Conservation (phyloP, 768 basidiomycete genomes). For the Royoungia palumana region DNA sequence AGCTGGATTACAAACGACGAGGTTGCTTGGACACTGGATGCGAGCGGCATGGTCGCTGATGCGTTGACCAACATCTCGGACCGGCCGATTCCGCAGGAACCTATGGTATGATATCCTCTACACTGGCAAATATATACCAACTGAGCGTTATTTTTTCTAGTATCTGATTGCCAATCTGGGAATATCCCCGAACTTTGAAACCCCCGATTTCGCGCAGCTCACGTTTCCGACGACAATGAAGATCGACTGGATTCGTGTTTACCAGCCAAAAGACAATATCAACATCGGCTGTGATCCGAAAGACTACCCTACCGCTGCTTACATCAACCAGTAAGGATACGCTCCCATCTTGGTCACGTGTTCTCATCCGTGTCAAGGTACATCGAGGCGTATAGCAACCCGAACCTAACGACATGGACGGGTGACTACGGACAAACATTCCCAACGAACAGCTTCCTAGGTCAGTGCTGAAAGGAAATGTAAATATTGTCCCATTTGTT, state of each 20-base stretch:
- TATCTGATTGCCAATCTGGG: slow-evolving; percentile 85
- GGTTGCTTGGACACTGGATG: slow-evolving; percentile 67
- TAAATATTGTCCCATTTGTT: slow-evolving; percentile 3
- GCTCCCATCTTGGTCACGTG: not conserved
- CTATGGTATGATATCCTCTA: slow-evolving; percentile 53
- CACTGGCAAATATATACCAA: not conserved
- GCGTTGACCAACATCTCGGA: slow-evolving; percentile 55
- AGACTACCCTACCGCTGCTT: slow-evolving; percentile 74
- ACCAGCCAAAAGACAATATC: slow-evolving; percentile 64
- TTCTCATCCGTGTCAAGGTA: slow-evolving; percentile 33
- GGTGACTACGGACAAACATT: slow-evolving; percentile 60
- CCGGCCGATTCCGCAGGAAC: slow-evolving; percentile 77
- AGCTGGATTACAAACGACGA: slow-evolving; percentile 67
- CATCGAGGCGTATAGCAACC: slow-evolving; percentile 75
- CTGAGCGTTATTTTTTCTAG: slow-evolving; percentile 35
- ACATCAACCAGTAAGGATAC: slow-evolving; percentile 66
- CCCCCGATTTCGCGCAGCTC: slow-evolving; percentile 67
- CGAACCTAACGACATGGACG: slow-evolving; percentile 75
- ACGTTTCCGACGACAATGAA: slow-evolving; percentile 72
- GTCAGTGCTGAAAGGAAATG: slow-evolving; percentile 45
- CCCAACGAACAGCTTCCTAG: slow-evolving; percentile 64
- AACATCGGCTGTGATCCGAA: slow-evolving; percentile 86
- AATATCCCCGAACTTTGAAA: slow-evolving; percentile 77
- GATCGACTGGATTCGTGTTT: slow-evolving; percentile 88
- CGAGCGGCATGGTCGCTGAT: slow-evolving; percentile 59